Percentiles rank a stretch among this genome's conserved stretches.
Evolutionary conservation across 805 yeast species (phyloP).

Genomic region (Metschnikowia lochheadii): DNA sequence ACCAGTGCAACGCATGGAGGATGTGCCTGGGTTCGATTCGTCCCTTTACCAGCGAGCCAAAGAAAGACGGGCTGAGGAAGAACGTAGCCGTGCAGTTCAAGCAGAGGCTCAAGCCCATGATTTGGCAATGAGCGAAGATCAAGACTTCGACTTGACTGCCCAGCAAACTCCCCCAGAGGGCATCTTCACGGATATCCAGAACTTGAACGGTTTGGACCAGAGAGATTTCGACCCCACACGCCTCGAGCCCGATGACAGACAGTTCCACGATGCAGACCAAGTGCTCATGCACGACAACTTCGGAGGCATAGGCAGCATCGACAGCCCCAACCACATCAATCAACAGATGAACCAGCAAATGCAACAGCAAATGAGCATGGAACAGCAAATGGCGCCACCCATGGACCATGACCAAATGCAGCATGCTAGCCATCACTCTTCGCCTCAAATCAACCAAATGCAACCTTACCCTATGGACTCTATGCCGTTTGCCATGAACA

Average conservation of each 20-base stretch:
- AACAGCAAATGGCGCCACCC: background rate
- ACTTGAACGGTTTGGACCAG: conserved; percentile 1
- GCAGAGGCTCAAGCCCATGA: background rate
- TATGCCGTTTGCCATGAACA: background rate
- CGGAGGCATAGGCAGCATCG: conserved; percentile 1
- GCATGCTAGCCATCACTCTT: background rate
- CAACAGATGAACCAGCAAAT: conserved; percentile 3
- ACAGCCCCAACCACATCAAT: conserved; percentile 1
- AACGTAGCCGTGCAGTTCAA: conserved; percentile 1
- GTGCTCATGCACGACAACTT: conserved; percentile 2
- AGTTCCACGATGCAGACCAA: background rate
- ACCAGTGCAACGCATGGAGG: conserved; percentile 12
- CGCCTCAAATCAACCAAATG: conserved; percentile 1
- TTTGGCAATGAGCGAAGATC: background rate
- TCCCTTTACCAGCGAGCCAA: conserved; percentile 13
- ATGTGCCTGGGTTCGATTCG: conserved; percentile 16
- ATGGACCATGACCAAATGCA: background rate
- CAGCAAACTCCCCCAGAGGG: conserved; percentile 5
- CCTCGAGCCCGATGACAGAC: background rate
- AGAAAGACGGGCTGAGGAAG: conserved; percentile 13
- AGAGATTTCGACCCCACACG: background rate
- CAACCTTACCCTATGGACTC: conserved; percentile 3
- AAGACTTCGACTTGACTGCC: conserved; percentile 4
- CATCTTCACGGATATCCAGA: conserved; percentile 3
- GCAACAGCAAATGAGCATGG: conserved; percentile 1